Base-by-base conservation (phyloP, 1,284 basidiomycete species). In the Microstroma glucosiphilum region DNA sequence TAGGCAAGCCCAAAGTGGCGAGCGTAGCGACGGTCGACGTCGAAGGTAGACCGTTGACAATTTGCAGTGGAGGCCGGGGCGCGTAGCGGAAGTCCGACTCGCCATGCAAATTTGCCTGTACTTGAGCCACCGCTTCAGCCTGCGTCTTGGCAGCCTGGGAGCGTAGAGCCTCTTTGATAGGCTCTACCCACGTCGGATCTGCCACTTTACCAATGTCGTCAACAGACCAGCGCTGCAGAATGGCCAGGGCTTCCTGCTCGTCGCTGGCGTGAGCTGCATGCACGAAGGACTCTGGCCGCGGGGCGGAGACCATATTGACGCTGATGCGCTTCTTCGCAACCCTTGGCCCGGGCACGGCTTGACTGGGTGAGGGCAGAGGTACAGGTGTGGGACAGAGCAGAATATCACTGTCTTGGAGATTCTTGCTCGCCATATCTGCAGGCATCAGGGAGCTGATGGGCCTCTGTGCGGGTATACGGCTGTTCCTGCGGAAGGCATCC, bases 211-310 rank as follows among this genome's bases (percentile, higher is more conserved):
- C 91, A 74, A 92, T 82, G 41, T 91, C 89, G 80, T 96, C 92
- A 55, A 89, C 87, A 41, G 89, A 88, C 92, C 93, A 96, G 65
- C 91, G 84, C 69, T 86, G 87, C 59, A 96, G 85, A 62, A 96
- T 84, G 40, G 89, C 91, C 77, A 91, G 89, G 37, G 91, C 87
- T 79, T 96, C 91, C 80, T 92, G 90, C 23, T 87, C 90, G 80
- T 94, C 90, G 62, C 90, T 92, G 19, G 93, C 91, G 81, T 96
- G 92, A 23, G 93, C 88, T 64, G 94, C 85, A 80, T 96, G 93
- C 7, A 76, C 69, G 42, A 76, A 76, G 12, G 63, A 69, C 21
- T 66, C 63, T 1, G 68, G 67, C 30, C 65, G 63, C 37, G 73
- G 73, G 19, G 72, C 64, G 12, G 70, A 62, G 59, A 76, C 65